Conservation (phyloP, 31 red algal genomes). For the Odonthalia washingtoniensis region DNA sequence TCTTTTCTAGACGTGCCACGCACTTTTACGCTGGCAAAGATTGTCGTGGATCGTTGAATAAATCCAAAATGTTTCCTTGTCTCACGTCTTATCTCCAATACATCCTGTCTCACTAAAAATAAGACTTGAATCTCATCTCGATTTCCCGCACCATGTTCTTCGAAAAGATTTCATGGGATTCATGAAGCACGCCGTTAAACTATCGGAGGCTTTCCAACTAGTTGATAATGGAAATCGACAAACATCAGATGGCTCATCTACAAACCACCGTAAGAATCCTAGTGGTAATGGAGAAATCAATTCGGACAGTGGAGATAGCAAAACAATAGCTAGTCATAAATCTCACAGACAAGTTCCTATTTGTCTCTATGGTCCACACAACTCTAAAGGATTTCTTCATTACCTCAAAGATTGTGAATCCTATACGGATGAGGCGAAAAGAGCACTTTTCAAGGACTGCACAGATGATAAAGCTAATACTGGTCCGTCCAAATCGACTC, state of each 20-base stretch:
- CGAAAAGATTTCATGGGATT: conserved; percentile 45
- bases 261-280: not conserved
- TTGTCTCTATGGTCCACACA: not conserved
- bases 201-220: conserved; percentile 38
- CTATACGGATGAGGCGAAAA: not conserved
- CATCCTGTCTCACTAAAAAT: not conserved
- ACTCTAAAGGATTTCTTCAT: not conserved
- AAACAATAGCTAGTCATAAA: not conserved
- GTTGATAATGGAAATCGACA: not conserved
- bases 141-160: conserved; percentile 16
- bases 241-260: not conserved
- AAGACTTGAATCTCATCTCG: conserved; percentile 27
- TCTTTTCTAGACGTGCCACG: conserved; percentile 16
- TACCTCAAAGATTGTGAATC: not conserved
- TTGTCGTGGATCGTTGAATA: conserved; percentile 24
- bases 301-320: not conserved
- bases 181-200: conserved; percentile 26
- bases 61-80: conserved; percentile 14
- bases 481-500: not conserved
- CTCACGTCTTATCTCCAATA: conserved; percentile 27
- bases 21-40: conserved; percentile 3
- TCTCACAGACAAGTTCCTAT: not conserved
- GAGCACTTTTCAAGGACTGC: not conserved
- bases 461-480: not conserved
- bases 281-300: not conserved